A percentile compares a stretch with the other conserved stretches of the same genome.
These are phyloP conservation scores for Ramaria rubella DNA, from an alignment of 768 basidiomycete species.

Conservation along the genomic window DNA sequence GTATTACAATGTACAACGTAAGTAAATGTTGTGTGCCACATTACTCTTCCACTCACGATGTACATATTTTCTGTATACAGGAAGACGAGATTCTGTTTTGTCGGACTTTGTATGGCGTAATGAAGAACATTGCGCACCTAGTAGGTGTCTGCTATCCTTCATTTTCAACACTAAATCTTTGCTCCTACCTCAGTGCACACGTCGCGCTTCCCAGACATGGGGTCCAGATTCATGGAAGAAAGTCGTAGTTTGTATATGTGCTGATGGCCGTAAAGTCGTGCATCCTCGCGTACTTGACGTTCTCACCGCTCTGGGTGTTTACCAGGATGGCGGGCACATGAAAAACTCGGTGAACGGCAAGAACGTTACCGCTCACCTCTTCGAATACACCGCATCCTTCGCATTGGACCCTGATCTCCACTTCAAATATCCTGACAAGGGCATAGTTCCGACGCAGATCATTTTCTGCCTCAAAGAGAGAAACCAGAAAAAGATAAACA, in stretches of 20 bases:
- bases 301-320: slow-evolving; percentile 87
- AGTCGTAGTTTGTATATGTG: slow-evolving; percentile 90
- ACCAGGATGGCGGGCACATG: slow-evolving; percentile 64
- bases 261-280: slow-evolving; percentile 71
- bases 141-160: slow-evolving; percentile 42
- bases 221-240: slow-evolving; percentile 97
- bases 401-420: slow-evolving; percentile 72
- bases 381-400: slow-evolving; percentile 83
- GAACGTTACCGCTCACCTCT: slow-evolving; percentile 67
- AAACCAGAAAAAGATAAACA: slow-evolving; percentile 97
- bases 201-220: slow-evolving; percentile 92
- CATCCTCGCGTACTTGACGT: slow-evolving; percentile 84
- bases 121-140: slow-evolving; percentile 54
- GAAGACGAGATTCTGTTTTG: slow-evolving; percentile 89
- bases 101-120: slow-evolving; percentile 90
- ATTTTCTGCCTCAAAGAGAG: slow-evolving; percentile 89
- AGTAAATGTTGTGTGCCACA: slow-evolving; percentile 25
- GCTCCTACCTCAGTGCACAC: slow-evolving; percentile 41
- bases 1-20: slow-evolving; percentile 96
- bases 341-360: slow-evolving; percentile 64
- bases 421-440: slow-evolving; percentile 86
- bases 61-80: slow-evolving; percentile 35
- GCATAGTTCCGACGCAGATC: slow-evolving; percentile 90
- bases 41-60: not conserved
- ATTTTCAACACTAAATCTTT: slow-evolving; percentile 30